A percentile compares a stretch with the other conserved stretches of the same genome.
Evolutionary conservation across 169 alveolate genomes (phyloP).

Genomic region (Perkinsus olseni): DNA sequence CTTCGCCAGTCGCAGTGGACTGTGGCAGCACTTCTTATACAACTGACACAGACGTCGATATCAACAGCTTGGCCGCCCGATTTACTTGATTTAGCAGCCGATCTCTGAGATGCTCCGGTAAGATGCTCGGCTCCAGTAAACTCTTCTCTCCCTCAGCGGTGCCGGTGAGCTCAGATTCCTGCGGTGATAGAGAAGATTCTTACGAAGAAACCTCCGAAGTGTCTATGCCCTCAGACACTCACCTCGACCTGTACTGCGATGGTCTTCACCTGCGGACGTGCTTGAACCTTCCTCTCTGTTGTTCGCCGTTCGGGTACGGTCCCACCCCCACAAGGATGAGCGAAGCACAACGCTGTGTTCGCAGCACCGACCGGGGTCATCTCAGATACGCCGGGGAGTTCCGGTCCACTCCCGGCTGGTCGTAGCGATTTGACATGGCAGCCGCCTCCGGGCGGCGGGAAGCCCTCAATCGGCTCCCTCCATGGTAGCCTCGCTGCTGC

Average conservation of each 20-base stretch:
- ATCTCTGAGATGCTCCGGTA: neutral
- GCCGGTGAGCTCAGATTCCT: too few species aligned
- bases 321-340: neutral
- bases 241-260: neutral
- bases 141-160: too few species aligned
- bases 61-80: too few species aligned
- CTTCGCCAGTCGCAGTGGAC: neutral
- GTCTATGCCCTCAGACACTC: too few species aligned
- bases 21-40: neutral
- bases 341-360: too few species aligned
- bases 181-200: too few species aligned
- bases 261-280: neutral
- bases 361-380: neutral
- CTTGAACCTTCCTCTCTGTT: neutral
- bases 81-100: neutral
- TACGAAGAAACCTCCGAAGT: too few species aligned
- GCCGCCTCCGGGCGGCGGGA: too few species aligned
- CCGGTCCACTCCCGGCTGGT: neutral
- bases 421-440: too few species aligned
- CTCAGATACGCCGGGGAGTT: neutral
- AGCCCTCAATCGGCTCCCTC: too few species aligned
- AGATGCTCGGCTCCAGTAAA: neutral
- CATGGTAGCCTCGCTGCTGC: too few species aligned
- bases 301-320: neutral
- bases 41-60: neutral